Conservation (phyloP, 805 yeast species). For the Pichia deserticola region DNA sequence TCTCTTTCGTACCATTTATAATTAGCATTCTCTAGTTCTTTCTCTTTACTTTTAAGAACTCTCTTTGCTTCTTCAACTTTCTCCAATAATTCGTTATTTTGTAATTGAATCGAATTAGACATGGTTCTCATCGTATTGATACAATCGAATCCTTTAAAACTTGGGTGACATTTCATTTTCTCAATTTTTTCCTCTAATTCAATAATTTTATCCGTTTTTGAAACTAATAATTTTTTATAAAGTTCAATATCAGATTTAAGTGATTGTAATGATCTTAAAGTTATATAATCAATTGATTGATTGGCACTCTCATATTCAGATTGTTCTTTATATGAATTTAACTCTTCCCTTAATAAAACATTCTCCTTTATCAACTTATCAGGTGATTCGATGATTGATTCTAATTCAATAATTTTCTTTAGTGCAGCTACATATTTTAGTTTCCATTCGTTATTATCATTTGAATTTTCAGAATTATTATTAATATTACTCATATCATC, state of each 20-base stretch:
- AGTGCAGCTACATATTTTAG: conserved; percentile 3
- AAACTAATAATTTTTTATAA: conserved; percentile 4
- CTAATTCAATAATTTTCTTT: conserved; percentile 5
- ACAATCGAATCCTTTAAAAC: background rate
- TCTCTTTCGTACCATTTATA: background rate
- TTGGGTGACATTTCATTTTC: background rate
- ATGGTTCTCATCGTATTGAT: background rate
- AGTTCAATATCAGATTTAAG: conserved; percentile 5
- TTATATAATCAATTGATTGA: background rate
- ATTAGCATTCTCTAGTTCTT: background rate
- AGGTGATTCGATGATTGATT: conserved; percentile 1
- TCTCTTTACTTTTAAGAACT: background rate
- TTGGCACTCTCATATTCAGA: background rate
- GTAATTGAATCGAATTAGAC: conserved; percentile 3
- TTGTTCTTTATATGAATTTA: background rate
- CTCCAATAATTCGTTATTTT: background rate
- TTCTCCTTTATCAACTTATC: background rate
- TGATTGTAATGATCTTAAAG: background rate
- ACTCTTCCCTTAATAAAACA: background rate
- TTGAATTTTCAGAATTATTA: background rate
- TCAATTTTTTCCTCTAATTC: conserved; percentile 3
- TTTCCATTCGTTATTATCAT: conserved; percentile 1
- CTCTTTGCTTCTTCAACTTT: conserved; percentile 5
- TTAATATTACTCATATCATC: no score
- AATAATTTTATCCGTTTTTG: conserved; percentile 6